These are phyloP conservation scores for Diaporthe velutina DNA, from an alignment of 2,329 filamentous ascomycete species.

Conservation along the genomic window DNA sequence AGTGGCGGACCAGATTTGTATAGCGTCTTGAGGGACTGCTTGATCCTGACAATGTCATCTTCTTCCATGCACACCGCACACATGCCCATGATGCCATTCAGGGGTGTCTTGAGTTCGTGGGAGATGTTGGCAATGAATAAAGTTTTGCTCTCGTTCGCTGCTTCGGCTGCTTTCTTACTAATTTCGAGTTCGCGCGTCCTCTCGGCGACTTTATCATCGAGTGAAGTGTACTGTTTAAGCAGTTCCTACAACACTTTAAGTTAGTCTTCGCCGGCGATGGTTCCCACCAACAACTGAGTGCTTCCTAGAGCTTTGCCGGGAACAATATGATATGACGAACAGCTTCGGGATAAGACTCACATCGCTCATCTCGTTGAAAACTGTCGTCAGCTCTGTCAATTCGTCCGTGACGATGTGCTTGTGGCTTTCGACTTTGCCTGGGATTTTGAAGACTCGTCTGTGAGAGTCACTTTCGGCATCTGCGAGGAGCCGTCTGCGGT, in stretches of 20 bases:
- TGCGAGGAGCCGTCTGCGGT: constrained; percentile 44
- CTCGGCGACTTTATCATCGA: constrained; percentile 87
- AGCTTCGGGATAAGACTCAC: constrained; percentile 1
- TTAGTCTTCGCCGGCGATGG: neutral
- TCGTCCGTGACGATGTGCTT: constrained; percentile 87
- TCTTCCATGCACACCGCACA: constrained; percentile 94
- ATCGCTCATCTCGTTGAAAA: constrained; percentile 95
- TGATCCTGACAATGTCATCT: constrained; percentile 81
- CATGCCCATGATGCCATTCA: constrained; percentile 97
- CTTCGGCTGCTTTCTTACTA: constrained; percentile 91
- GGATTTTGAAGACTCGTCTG: constrained; percentile 80
- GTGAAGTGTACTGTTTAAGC: constrained; percentile 83
- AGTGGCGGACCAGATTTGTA: constrained; percentile 77
- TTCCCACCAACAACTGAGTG: neutral
- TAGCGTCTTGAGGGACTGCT: constrained; percentile 86
- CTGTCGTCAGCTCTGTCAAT: constrained; percentile 83
- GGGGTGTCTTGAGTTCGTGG: constrained; percentile 88
- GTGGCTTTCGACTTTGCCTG: constrained; percentile 81
- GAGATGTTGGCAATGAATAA: constrained; percentile 97
- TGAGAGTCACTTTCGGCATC: constrained; percentile 54
- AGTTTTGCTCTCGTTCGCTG: constrained; percentile 97
- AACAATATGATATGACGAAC: neutral
- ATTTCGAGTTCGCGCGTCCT: constrained; percentile 87
- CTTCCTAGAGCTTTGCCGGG: neutral
- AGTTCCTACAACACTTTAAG: constrained; percentile 66